Conservation (phyloP, 2,329 filamentous ascomycete species). For the Thielaviopsis punctulata region DNA sequence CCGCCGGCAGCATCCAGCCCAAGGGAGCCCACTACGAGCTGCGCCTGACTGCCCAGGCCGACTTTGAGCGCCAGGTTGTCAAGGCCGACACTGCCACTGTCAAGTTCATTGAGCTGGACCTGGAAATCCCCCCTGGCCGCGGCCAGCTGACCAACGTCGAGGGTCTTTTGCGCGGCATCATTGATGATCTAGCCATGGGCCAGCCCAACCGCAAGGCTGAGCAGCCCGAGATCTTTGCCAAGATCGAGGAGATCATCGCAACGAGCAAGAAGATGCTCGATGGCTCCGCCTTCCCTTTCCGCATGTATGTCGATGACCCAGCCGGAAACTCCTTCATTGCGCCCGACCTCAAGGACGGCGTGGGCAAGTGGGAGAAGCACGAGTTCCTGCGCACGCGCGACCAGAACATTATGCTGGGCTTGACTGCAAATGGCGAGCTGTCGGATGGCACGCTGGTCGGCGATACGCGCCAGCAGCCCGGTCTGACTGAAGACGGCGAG, state of each 20-base stretch:
- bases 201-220: conserved; percentile 69
- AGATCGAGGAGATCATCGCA: conserved; percentile 60
- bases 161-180: conserved; percentile 61
- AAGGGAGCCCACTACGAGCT: conserved; percentile 74
- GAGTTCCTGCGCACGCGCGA: conserved; percentile 70
- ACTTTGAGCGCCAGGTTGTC: conserved; percentile 75
- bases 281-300: conserved; percentile 70
- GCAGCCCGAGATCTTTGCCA: conserved; percentile 59
- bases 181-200: conserved; percentile 64
- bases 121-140: conserved; percentile 81
- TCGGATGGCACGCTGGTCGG: conserved; percentile 21
- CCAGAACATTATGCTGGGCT: conserved; percentile 73
- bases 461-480: conserved; percentile 13
- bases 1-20: conserved; percentile 80
- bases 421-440: conserved; percentile 38
- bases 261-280: conserved; percentile 62
- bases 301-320: conserved; percentile 72
- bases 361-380: conserved; percentile 76
- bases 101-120: conserved; percentile 76
- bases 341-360: conserved; percentile 59
- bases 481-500: conserved; percentile 44
- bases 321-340: conserved; percentile 96
- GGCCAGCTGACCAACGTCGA: conserved; percentile 90
- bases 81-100: conserved; percentile 79
- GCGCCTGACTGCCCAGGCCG: conserved; percentile 51